These are phyloP conservation scores for Tephrocybe sp. DNA, from an alignment of 768 basidiomycete species.

Conservation along the genomic window DNA sequence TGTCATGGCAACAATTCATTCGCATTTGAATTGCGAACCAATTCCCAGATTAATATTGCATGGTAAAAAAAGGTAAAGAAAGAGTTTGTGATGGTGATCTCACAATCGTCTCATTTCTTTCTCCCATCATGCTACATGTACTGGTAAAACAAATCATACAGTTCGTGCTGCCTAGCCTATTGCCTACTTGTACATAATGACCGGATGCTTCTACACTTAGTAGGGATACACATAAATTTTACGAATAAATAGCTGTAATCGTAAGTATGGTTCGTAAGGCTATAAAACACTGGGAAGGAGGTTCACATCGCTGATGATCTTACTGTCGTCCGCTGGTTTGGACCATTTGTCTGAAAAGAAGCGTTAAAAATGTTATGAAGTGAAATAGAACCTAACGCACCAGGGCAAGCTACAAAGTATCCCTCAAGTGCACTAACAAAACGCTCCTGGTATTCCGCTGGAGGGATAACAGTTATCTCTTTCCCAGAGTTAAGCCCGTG, in stretches of 20 bases:
- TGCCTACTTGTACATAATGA: no score
- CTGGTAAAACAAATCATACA: no score
- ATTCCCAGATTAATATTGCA: no score
- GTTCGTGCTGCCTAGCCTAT: no score
- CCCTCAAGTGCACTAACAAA: slow-evolving; percentile 69
- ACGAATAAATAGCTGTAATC: slow-evolving; percentile 3
- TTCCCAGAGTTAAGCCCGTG: slow-evolving; percentile 67
- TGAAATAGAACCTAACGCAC: slow-evolving; percentile 27
- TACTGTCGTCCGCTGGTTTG: slow-evolving; percentile 37
- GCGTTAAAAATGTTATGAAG: background rate
- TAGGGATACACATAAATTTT: slow-evolving; percentile 7
- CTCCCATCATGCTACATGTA: no score
- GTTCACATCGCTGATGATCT: slow-evolving; percentile 33
- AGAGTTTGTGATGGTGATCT: no score
- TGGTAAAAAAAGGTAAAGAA: no score
- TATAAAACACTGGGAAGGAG: slow-evolving; percentile 43
- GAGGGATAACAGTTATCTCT: slow-evolving; percentile 79
- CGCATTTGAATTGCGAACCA: no score
- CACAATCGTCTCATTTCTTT: no score
- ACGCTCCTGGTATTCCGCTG: slow-evolving; percentile 74
- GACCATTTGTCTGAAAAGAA: slow-evolving; percentile 44
- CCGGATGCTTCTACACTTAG: no score
- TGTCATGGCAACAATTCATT: no score
- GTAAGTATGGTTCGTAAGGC: background rate
- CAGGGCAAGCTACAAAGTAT: slow-evolving; percentile 78